Percentiles rank a stretch among this genome's conserved stretches.
Conservation (phyloP, 805 yeast genomes). For the Schwanniomyces vanrijiae region DNA sequence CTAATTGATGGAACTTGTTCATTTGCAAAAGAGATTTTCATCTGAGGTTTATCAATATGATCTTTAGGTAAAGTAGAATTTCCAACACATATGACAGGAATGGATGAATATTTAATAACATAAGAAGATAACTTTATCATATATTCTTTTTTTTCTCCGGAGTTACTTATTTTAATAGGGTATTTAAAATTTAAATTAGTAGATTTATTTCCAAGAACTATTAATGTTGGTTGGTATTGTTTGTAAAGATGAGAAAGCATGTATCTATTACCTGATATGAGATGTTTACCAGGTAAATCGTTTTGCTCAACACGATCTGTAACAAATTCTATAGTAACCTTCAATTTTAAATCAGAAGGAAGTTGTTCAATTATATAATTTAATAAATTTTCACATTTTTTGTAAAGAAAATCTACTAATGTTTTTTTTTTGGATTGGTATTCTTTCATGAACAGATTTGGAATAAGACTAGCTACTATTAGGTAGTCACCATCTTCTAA, state of each 20-base stretch:
- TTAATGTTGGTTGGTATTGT: conserved; percentile 42
- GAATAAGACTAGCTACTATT: conserved; percentile 35
- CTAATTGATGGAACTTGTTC: neutral
- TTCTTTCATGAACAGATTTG: conserved; percentile 15
- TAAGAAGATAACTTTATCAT: conserved; percentile 38
- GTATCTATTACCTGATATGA: conserved; percentile 27
- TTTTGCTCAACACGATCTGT: conserved; percentile 14
- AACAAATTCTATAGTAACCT: conserved; percentile 41
- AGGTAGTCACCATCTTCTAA: conserved; percentile 39
- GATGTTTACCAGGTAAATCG: conserved; percentile 2
- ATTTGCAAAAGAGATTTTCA: neutral
- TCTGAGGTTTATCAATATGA: neutral
- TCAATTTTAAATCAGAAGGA: conserved; percentile 22
- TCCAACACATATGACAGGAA: conserved; percentile 41
- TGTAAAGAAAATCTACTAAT: conserved; percentile 18
- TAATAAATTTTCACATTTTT: conserved; percentile 26
- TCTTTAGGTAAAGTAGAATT: conserved; percentile 10
- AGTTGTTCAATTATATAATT: conserved; percentile 18
- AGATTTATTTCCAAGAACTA: conserved; percentile 38
- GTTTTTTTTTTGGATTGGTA: conserved; percentile 7
- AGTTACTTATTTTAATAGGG: conserved; percentile 27
- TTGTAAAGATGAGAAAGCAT: conserved; percentile 36
- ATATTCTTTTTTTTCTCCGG: conserved; percentile 17
- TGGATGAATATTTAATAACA: conserved; percentile 36
- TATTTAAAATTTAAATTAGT: conserved; percentile 44